Conservation (phyloP, 2,329 filamentous ascomycete species). For the Neobulgaria alba region DNA sequence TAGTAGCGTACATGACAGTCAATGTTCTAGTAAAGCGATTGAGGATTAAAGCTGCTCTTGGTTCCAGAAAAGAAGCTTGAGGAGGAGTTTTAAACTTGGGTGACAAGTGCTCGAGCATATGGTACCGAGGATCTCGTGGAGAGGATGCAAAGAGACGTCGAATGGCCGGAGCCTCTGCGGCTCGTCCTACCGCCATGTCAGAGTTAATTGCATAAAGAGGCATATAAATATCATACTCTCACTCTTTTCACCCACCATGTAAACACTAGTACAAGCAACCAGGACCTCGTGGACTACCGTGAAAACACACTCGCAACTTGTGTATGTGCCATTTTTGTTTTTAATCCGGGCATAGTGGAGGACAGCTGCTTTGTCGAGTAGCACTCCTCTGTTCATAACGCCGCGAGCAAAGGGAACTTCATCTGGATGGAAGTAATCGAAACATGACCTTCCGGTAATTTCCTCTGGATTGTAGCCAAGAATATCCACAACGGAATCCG, state of each 20-base stretch:
- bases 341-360: slow-evolving; percentile 70
- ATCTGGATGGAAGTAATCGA: slow-evolving; percentile 79
- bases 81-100: slow-evolving; percentile 63
- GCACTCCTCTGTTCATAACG: slow-evolving; percentile 63
- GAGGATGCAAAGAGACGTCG: slow-evolving; percentile 74
- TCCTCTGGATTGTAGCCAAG: slow-evolving; percentile 72
- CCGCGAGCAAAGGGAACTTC: slow-evolving; percentile 68
- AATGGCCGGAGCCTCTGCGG: slow-evolving; percentile 68
- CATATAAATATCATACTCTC: slow-evolving; percentile 51
- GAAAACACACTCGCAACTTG: slow-evolving; percentile 82
- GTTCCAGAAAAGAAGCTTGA: slow-evolving; percentile 58
- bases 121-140: slow-evolving; percentile 74
- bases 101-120: slow-evolving; percentile 81
- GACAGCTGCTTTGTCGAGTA: slow-evolving; percentile 76
- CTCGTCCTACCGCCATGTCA: slow-evolving; percentile 48
- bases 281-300: slow-evolving; percentile 83
- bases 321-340: slow-evolving; percentile 60
- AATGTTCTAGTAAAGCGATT: slow-evolving; percentile 79
- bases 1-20: slow-evolving; percentile 80
- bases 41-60: slow-evolving; percentile 73
- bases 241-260: slow-evolving; percentile 58
- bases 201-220: background rate
- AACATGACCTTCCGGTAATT: slow-evolving; percentile 66
- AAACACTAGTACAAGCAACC: slow-evolving; percentile 76
- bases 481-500: slow-evolving; percentile 75